These are phyloP conservation scores for Solanum tarijense DNA, from an alignment of 257 asterid species.

Conservation along the genomic window DNA sequence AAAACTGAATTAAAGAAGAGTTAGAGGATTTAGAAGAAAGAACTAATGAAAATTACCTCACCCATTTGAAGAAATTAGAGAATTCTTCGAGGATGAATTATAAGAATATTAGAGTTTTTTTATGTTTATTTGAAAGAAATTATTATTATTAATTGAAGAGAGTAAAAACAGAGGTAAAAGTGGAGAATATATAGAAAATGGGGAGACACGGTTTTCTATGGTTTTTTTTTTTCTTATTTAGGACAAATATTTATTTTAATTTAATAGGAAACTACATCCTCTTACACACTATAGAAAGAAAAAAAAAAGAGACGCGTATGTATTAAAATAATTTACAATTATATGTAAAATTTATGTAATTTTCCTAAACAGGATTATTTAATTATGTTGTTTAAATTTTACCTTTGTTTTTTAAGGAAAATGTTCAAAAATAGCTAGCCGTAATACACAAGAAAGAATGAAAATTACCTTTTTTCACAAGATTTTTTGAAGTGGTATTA, in stretches of 20 bases:
- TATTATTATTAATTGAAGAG: conserved; percentile 13
- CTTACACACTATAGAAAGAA: background rate
- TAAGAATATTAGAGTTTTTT: background rate
- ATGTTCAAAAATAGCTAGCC: background rate
- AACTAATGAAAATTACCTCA: conserved; percentile 36
- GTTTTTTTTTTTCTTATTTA: background rate
- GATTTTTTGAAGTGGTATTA: background rate
- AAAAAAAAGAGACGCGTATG: background rate
- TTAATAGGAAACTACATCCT: background rate
- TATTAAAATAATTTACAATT: background rate
- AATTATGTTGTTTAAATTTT: too few relatives aligned
- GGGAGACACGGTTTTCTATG: background rate
- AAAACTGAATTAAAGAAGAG: background rate
- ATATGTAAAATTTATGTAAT: background rate
- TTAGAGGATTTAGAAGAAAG: background rate
- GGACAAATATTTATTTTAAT: background rate
- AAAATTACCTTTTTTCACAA: background rate
- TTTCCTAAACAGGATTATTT: background rate
- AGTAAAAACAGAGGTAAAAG: conserved; percentile 33
- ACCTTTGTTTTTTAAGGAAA: background rate
- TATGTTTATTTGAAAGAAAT: background rate
- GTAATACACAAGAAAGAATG: background rate
- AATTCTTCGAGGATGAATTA: background rate
- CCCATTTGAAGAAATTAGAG: conserved; percentile 33
- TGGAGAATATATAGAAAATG: conserved; percentile 31